A percentile compares a stretch with the other conserved stretches of the same genome.
phyloP scores from a whole-genome alignment of 2,329 filamentous ascomycete species.

The Chaetomiaceae sp. region DNA sequence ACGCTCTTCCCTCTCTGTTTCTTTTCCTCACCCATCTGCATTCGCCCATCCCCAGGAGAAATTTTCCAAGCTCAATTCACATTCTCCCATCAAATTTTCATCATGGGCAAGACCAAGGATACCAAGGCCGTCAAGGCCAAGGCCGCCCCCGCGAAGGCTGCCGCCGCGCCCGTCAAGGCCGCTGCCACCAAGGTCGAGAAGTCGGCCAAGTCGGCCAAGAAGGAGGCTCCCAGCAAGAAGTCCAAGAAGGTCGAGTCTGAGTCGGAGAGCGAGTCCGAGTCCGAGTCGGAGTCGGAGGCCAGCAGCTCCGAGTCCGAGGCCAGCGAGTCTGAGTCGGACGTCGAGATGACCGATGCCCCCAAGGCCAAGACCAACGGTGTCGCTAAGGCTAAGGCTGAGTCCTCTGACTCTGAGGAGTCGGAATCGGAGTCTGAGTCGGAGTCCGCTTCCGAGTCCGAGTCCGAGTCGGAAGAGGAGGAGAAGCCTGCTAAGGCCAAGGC shows the following conservation, averaged over 20 bases:
- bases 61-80: constrained; percentile 16
- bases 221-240: constrained; percentile 19
- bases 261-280: constrained; percentile 29
- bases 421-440: constrained; percentile 37
- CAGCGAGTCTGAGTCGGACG: constrained; percentile 33
- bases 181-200: constrained; percentile 13
- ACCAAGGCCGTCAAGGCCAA: constrained; percentile 54
- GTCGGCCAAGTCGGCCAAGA: constrained; percentile 17
- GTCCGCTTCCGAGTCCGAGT: constrained; percentile 36
- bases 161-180: constrained; percentile 45
- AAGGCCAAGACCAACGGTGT: constrained; percentile 30
- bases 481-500: constrained; percentile 34
- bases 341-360: constrained; percentile 34
- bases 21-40: constrained; percentile 16
- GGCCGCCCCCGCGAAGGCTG: constrained; percentile 51
- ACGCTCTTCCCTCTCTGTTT: constrained; percentile 5
- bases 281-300: constrained; percentile 26
- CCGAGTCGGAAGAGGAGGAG: constrained; percentile 35
- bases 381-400: constrained; percentile 34
- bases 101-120: constrained; percentile 66
- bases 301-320: constrained; percentile 17
- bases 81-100: constrained; percentile 16
- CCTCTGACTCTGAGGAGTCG: constrained; percentile 31
- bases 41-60: constrained; percentile 17
- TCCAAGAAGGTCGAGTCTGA: constrained; percentile 33